phyloP scores from a whole-genome alignment of 306 rosid species.

The Inga oerstediana region DNA sequence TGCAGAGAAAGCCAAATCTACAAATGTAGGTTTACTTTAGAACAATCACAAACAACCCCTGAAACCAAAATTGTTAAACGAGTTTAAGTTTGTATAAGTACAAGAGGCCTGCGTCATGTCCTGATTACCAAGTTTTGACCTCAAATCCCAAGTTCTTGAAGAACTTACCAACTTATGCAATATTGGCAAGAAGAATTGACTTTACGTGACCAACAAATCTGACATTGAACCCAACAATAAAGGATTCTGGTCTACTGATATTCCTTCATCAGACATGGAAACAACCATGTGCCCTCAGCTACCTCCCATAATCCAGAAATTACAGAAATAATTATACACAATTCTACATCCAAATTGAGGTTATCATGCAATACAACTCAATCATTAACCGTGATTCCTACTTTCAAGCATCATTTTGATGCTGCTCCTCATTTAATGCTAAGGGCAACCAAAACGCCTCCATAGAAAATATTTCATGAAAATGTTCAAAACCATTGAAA shows the following conservation, averaged over 20 bases:
- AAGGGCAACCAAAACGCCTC: too few species aligned
- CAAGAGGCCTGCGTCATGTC: conserved; percentile 28
- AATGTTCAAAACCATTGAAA: too few species aligned
- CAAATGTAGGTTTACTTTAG: conserved; percentile 34
- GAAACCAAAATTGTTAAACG: conserved; percentile 37
- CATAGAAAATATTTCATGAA: too few species aligned
- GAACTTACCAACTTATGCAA: conserved; percentile 39
- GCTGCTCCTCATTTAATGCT: too few species aligned
- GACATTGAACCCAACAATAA: conserved; percentile 24
- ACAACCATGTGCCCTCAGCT: conserved; percentile 18
- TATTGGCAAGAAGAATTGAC: conserved; percentile 35
- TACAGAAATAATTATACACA: too few species aligned
- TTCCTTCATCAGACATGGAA: conserved; percentile 17
- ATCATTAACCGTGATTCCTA: too few species aligned
- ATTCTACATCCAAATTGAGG: too few species aligned
- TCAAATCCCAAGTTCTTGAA: conserved; percentile 29
- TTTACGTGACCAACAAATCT: not conserved
- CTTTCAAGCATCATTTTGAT: too few species aligned
- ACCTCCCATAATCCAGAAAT: conserved; percentile 50
- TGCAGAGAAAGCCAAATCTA: conserved; percentile 20
- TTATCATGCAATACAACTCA: too few species aligned
- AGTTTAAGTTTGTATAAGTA: conserved; percentile 34
- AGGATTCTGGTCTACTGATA: not conserved
- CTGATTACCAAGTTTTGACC: not conserved
- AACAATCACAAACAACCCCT: conserved; percentile 24